A percentile compares a stretch with the other conserved stretches of the same genome.
Evolutionary conservation across 176 grass and related monocot species (phyloP).

Genomic region (Zea mays): Zm-B73-REFERENCE-NAM-5.0 NC_050097.1:242717001-242717500

Average conservation of each 20-base stretch:
- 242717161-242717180: background rate
- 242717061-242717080: constrained; percentile 46
- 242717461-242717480: constrained; percentile 91
- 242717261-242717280: constrained; percentile 97
- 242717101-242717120: constrained; percentile 7
- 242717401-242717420: constrained; percentile 96
- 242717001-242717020: constrained; percentile 97
- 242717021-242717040: constrained; percentile 93
- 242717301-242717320: constrained; percentile 64
- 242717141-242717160: background rate
- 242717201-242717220: constrained; percentile 34
- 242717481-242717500: constrained; percentile 44
- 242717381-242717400: constrained; percentile 98
- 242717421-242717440: constrained; percentile 97
- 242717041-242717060: constrained; percentile 88
- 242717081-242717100: constrained; percentile 21
- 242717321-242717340: constrained; percentile 38
- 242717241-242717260: constrained; percentile 93
- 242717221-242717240: constrained; percentile 91
- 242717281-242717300: constrained; percentile 79
- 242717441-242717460: constrained; percentile 96
- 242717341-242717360: background rate
- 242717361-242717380: constrained; percentile 52
- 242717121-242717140: background rate
- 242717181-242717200: constrained; percentile 18